Base-by-base conservation (phyloP, 768 basidiomycete genomes). In the Cytidiella melzeri region DNA sequence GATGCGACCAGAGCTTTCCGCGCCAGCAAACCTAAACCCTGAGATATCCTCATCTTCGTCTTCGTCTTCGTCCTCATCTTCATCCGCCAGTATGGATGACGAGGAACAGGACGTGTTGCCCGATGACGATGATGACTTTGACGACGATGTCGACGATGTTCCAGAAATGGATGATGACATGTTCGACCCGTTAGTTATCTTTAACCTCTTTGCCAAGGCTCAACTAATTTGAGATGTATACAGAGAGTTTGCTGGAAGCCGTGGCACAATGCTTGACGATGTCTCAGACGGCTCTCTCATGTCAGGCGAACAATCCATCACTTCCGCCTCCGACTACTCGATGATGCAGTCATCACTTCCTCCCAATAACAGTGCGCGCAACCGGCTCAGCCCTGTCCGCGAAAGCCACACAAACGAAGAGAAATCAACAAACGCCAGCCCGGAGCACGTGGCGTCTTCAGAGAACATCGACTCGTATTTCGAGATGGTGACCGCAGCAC, bases 171-270 rank as follows among this genome's bases (percentile, higher is more conserved):
- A 67, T 1, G 68, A 66, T 38, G 80, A 74, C 38, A 75, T 69
- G n/a, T 90, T 89, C 55, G 88, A 90, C 60, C 86, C 86, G 87
- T 89, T 62, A 60, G 84, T 70, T 25, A n/a, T n/a, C n/a, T n/a
- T n/a, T n/a, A 18, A 24, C 4, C 42, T 41, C 20, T 6, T 30
- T 12, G 20, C 26, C 23, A 36, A 13, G 30, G 44, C 18, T 40
- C 45, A 9, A 19, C 37, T 47, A 24, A 51, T 18, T 21, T 28
- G 43, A 15, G 3, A 24, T 25, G 11, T 24, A 11, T 10, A 19
- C 56, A 89, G 87, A 1, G 82, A 84, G 47, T 89, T 87, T 64
- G 81, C 83, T 7, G 79, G 80, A 0, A 79, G 77, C 18, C 57
- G 61, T 2, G 59, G 57, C 1, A 76, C 77, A 27, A 68, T 76